Evolutionary conservation across 2,329 filamentous ascomycete species (phyloP).

Genomic region (Penicillium sp.): DNA sequence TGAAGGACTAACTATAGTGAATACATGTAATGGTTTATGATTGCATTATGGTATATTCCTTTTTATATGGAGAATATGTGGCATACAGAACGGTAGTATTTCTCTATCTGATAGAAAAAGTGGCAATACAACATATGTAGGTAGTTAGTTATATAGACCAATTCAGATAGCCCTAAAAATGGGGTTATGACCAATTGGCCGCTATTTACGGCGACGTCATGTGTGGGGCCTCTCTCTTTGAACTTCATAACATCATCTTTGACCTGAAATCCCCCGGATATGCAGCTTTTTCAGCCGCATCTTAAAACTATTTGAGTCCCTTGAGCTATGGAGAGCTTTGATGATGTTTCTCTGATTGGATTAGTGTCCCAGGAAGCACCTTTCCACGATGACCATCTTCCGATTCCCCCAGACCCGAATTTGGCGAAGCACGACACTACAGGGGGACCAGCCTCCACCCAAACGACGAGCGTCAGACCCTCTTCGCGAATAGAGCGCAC

Average conservation of each 20-base stretch:
- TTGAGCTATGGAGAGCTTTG: slow-evolving; percentile 39
- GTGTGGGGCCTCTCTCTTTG: neutral
- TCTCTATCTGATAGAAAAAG: too few relatives aligned
- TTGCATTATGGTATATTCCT: too few relatives aligned
- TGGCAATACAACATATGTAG: too few relatives aligned
- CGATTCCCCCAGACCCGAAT: slow-evolving; percentile 6
- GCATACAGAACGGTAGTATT: too few relatives aligned
- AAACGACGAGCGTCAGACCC: slow-evolving; percentile 6
- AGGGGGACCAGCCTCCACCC: slow-evolving; percentile 12
- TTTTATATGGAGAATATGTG: too few relatives aligned
- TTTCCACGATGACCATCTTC: slow-evolving; percentile 15
- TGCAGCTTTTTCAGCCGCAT: neutral
- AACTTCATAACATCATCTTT: neutral
- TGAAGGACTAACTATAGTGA: too few relatives aligned
- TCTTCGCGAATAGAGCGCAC: slow-evolving; percentile 7
- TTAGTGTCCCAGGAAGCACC: slow-evolving; percentile 15
- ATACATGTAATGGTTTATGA: too few relatives aligned
- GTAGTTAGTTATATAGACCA: neutral
- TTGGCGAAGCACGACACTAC: slow-evolving; percentile 11
- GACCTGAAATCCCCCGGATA: neutral
- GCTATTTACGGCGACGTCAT: slow-evolving; percentile 6
- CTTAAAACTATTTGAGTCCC: neutral
- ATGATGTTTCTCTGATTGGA: slow-evolving; percentile 32
- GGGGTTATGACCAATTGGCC: neutral
- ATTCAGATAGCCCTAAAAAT: neutral